phyloP scores from a whole-genome alignment of 345 rosid species.

The Angophora floribunda region DNA sequence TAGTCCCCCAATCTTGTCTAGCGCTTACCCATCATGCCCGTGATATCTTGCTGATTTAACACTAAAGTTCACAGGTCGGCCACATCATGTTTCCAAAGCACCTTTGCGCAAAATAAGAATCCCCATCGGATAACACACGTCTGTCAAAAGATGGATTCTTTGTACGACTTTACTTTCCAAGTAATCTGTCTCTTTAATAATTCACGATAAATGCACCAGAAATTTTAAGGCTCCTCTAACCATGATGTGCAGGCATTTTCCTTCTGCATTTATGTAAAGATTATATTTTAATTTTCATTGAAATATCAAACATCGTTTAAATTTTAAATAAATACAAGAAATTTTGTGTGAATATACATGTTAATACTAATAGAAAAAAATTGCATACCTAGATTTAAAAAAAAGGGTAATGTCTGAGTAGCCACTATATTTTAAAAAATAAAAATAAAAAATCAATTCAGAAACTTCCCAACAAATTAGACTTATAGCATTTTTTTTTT shows the following conservation, averaged over 20 bases:
- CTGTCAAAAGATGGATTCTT: not conserved
- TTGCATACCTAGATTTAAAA: not conserved
- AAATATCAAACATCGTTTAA: not conserved
- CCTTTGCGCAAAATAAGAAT: not conserved
- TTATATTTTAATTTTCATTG: not conserved
- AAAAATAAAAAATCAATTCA: not conserved
- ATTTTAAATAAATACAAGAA: not conserved
- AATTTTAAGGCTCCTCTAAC: not conserved
- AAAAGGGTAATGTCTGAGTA: not conserved
- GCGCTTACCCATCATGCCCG: not conserved
- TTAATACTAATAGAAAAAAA: not conserved
- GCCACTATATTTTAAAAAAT: not conserved
- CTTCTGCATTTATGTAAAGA: not conserved
- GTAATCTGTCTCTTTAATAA: not conserved
- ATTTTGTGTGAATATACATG: not conserved
- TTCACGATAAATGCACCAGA: not conserved
- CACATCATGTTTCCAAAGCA: not conserved
- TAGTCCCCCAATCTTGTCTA: not conserved
- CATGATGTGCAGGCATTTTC: not conserved
- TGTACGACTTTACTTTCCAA: not conserved
- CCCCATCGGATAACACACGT: not conserved
- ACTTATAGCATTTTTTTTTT: not conserved
- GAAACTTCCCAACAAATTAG: not conserved
- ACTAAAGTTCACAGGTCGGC: not conserved
- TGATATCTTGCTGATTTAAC: not conserved